Base-by-base conservation (phyloP, 495 filamentous ascomycete genomes). In the Cryomyces minteri region DNA sequence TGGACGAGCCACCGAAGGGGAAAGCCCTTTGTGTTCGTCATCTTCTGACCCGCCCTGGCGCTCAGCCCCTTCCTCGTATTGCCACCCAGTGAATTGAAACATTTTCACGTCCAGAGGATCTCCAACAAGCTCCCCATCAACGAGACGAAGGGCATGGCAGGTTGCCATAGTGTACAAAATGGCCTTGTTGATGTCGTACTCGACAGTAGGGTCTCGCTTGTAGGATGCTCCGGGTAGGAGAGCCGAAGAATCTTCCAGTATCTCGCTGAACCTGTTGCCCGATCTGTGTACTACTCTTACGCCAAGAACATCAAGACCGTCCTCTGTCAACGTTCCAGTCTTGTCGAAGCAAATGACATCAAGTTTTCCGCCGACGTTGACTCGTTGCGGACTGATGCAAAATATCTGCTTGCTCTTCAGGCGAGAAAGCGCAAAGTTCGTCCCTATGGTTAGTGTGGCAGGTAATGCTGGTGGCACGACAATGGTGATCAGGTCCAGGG, bases 321-420 rank as follows among this genome's bases (percentile, higher is more conserved):
- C 92, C 61, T 96, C 92, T 2, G 92, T 99, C 25, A 99, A 67
- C 10, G 92, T 99, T 14, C 92, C 92, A 3, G 92, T 99, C 58
- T 99, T 99, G 62, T 99, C 92, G 51, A 99, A 99, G 63, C 90
- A 96, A 54, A 99, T 76, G 31, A 95, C 70, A 62, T 99, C 90
- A 5, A 99, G 66, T 58, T 95, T 96, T 5, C 92, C 92, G 11
- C 83, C 88, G 29, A 99, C 84, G 54, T 96, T 96, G 37, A 99
- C 88, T 49, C 80, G 74, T 56, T 99, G 92, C 1, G 92, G 92
- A 52, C 87, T 95, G 49, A 95, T 99, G 58, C 92, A 99, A 53
- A 92, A 99, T 39, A 99, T 95, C 29, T 82, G 68, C 54, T 90
- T 84, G 48, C 74, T 71, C 62, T 82, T 94, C 28, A 99, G 68